These are phyloP conservation scores for Leccinum longicurvipes DNA, from an alignment of 768 basidiomycete species.

Conservation along the genomic window DNA sequence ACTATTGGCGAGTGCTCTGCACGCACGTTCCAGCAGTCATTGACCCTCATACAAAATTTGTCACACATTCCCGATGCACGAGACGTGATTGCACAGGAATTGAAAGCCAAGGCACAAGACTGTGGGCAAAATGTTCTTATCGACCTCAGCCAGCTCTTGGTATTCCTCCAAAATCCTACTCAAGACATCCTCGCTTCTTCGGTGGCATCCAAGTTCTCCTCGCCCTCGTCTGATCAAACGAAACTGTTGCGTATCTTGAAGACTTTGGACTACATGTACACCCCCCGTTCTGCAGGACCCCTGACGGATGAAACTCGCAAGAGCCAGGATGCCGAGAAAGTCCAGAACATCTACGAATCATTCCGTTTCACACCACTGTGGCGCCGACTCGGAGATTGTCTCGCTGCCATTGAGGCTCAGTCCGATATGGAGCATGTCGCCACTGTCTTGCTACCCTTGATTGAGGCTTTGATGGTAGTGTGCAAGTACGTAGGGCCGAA, in stretches of 20 bases:
- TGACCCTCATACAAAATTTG: slow-evolving; percentile 88
- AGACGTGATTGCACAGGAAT: slow-evolving; percentile 85
- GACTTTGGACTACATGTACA: slow-evolving; percentile 96
- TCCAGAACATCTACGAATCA: slow-evolving; percentile 84
- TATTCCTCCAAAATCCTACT: slow-evolving; percentile 54
- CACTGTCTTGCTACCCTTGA: slow-evolving; percentile 88
- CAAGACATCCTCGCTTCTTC: slow-evolving; percentile 59
- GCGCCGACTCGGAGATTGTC: slow-evolving; percentile 85
- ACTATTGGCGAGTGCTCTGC: slow-evolving; percentile 97
- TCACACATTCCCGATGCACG: slow-evolving; percentile 86
- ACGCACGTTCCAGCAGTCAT: slow-evolving; percentile 91
- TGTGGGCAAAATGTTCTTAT: slow-evolving; percentile 71
- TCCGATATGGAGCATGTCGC: slow-evolving; percentile 83
- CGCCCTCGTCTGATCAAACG: slow-evolving; percentile 93
- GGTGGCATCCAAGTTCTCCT: slow-evolving; percentile 86
- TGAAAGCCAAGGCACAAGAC: slow-evolving; percentile 82
- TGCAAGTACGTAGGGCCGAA: slow-evolving; percentile 90
- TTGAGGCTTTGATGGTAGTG: slow-evolving; percentile 97
- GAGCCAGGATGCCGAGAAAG: slow-evolving; percentile 69
- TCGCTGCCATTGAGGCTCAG: slow-evolving; percentile 77
- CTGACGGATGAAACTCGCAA: slow-evolving; percentile 36
- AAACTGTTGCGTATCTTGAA: slow-evolving; percentile 93
- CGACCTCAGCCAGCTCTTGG: slow-evolving; percentile 76
- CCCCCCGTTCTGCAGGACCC: slow-evolving; percentile 48
- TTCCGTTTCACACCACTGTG: slow-evolving; percentile 90